Conservation (phyloP, 352 stramenopile genomes). For the Phytophthora quininea region DNA sequence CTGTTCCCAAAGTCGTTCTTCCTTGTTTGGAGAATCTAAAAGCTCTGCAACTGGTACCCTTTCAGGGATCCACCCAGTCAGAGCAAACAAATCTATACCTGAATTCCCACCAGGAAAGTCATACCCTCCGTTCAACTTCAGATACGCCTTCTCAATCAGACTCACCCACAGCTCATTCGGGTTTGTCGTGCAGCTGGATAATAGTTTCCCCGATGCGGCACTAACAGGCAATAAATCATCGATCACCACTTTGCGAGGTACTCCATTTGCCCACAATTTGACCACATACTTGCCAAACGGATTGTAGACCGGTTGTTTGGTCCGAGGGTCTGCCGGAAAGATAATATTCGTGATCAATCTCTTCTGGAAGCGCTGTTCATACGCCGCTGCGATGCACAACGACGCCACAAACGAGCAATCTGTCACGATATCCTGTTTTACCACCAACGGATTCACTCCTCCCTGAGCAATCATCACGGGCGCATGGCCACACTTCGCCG, state of each 20-base stretch:
- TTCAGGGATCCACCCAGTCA: slow-evolving; percentile 99
- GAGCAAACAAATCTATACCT: slow-evolving; percentile 97
- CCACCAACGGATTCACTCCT: slow-evolving; percentile 70
- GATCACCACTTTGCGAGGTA: slow-evolving; percentile 93
- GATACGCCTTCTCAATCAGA: slow-evolving; percentile 98
- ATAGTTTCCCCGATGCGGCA: slow-evolving; percentile 53
- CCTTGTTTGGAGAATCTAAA: slow-evolving; percentile 89
- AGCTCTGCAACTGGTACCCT: slow-evolving; percentile 75
- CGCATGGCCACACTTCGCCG: slow-evolving; percentile 41
- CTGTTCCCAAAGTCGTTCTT: slow-evolving; percentile 96
- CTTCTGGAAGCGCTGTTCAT: slow-evolving; percentile 92
- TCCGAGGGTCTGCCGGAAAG: slow-evolving; percentile 89
- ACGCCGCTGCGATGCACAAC: slow-evolving; percentile 91
- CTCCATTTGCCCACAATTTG: slow-evolving; percentile 96
- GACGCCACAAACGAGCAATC: slow-evolving; percentile 95
- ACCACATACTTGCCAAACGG: slow-evolving; percentile 96
- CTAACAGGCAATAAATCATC: slow-evolving; percentile 95
- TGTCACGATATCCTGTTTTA: slow-evolving; percentile 91
- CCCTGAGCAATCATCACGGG: slow-evolving; percentile 71
- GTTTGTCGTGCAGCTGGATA: slow-evolving; percentile 85
- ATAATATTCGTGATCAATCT: slow-evolving; percentile 95
- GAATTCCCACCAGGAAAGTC: slow-evolving; percentile 97
- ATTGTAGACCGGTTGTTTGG: slow-evolving; percentile 84
- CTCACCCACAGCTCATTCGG: slow-evolving; percentile 92
- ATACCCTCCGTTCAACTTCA: slow-evolving; percentile 98